Conservation (phyloP, 768 basidiomycete species). For the Ramaria rubella region DNA sequence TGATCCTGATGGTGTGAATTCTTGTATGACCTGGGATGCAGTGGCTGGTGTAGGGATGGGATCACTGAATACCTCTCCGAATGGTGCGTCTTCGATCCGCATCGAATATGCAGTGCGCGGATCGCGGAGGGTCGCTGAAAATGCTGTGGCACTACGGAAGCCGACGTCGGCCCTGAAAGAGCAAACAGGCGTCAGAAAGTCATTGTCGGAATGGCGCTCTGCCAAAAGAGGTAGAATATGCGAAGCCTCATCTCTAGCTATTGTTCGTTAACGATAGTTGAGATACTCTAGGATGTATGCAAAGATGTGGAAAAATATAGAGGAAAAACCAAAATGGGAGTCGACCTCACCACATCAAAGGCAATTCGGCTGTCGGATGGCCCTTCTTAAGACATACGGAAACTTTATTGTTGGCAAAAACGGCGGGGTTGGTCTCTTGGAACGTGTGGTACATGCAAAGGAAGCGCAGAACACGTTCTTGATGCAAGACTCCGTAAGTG, state of each 20-base stretch:
- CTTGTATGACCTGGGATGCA: neutral
- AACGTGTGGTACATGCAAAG: slow-evolving; percentile 10
- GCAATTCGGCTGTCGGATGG: neutral
- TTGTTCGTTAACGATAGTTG: no score
- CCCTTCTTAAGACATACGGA: neutral
- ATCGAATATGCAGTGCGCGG: neutral
- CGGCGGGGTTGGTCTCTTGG: slow-evolving; percentile 1
- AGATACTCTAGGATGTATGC: no score
- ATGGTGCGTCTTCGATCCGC: neutral
- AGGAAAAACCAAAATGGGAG: neutral
- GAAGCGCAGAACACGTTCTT: slow-evolving; percentile 1
- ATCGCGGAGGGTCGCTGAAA: neutral
- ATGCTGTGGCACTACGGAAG: neutral
- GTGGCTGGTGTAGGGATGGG: neutral
- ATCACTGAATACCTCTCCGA: neutral
- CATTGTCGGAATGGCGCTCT: neutral
- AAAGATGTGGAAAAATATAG: no score
- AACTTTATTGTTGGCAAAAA: slow-evolving; percentile 6
- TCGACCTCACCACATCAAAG: neutral
- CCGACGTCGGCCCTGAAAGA: neutral
- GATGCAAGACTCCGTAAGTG: neutral
- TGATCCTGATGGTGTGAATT: no score
- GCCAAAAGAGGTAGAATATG: neutral
- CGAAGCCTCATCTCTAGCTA: neutral
- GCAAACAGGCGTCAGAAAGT: neutral